These are phyloP conservation scores for Vickermania ingenoplastis DNA, from an alignment of 208 protist genomes.

Conservation along the genomic window DNA sequence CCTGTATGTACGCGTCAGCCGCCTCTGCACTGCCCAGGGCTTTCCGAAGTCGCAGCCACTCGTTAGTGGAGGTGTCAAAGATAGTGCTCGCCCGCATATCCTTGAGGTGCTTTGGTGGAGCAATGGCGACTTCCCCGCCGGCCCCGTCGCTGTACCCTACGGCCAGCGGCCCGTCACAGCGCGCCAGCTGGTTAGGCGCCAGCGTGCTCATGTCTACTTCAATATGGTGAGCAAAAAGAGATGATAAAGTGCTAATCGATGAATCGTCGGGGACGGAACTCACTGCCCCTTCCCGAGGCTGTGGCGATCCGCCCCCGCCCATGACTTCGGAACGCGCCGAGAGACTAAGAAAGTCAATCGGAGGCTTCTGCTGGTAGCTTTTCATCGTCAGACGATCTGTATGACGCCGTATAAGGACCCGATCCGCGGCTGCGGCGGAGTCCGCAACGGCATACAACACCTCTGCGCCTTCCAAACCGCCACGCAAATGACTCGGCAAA, in stretches of 20 bases:
- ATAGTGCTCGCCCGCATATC: slow-evolving; percentile 69
- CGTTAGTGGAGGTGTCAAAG: slow-evolving; percentile 50
- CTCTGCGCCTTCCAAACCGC: slow-evolving; percentile 36
- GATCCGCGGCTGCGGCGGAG: slow-evolving; percentile 20
- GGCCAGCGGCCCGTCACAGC: slow-evolving; percentile 36
- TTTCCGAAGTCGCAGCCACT: slow-evolving; percentile 40
- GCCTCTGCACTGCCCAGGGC: slow-evolving; percentile 32
- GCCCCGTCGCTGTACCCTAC: slow-evolving; percentile 22
- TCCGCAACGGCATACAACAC: slow-evolving; percentile 43
- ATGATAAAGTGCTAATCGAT: not conserved
- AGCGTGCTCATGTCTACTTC: slow-evolving; percentile 50
- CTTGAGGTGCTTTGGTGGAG: slow-evolving; percentile 54
- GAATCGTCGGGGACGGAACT: not conserved
- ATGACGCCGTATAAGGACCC: slow-evolving; percentile 64
- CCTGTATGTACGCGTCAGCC: slow-evolving; percentile 31
- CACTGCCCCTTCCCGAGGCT: not conserved
- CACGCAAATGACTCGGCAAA: slow-evolving; percentile 55
- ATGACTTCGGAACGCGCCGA: slow-evolving; percentile 1
- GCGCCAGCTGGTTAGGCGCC: slow-evolving; percentile 31
- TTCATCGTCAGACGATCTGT: slow-evolving; percentile 43
- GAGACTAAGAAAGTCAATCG: slow-evolving; percentile 48
- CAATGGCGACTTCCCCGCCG: slow-evolving; percentile 8
- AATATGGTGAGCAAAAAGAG: not conserved
- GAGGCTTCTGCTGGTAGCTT: slow-evolving; percentile 47
- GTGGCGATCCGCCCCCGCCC: too few relatives aligned